These are phyloP conservation scores for Tetracladium setigerum DNA, from an alignment of 495 filamentous ascomycete genomes.

Conservation along the genomic window DNA sequence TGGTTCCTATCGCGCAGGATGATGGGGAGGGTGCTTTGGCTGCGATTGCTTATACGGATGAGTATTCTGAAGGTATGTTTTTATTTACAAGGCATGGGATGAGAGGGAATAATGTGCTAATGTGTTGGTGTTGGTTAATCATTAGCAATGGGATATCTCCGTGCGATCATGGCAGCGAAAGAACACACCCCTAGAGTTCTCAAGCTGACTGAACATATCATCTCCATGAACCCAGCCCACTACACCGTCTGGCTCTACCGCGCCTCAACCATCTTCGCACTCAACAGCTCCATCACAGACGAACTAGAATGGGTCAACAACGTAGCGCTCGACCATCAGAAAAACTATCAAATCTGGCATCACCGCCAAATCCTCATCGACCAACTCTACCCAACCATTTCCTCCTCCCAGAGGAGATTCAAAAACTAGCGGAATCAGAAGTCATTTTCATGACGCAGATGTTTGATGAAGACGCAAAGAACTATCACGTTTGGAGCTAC, in stretches of 20 bases:
- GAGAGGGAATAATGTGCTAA: background rate
- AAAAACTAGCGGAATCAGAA: conserved; percentile 45
- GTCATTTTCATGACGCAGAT: conserved; percentile 68
- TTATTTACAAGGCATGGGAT: background rate
- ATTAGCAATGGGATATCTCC: conserved; percentile 68
- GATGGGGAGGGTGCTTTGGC: conserved; percentile 79
- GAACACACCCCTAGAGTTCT: conserved; percentile 76
- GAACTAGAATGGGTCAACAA: conserved; percentile 83
- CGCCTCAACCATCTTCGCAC: conserved; percentile 60
- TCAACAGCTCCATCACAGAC: conserved; percentile 56
- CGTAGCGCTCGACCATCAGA: conserved; percentile 73
- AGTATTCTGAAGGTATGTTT: conserved; percentile 74
- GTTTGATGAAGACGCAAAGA: conserved; percentile 83
- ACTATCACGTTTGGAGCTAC: conserved; percentile 98
- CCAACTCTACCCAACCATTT: conserved; percentile 48
- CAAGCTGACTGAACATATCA: conserved; percentile 79
- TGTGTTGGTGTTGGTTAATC: background rate
- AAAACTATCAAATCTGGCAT: conserved; percentile 99
- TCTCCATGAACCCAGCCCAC: conserved; percentile 87
- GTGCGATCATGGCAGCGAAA: conserved; percentile 83
- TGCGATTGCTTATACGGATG: conserved; percentile 75
- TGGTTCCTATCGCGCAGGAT: conserved; percentile 74
- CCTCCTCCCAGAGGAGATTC: conserved; percentile 25
- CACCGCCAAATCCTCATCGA: conserved; percentile 83
- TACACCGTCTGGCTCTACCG: conserved; percentile 99